A percentile compares a stretch with the other conserved stretches of the same genome.
Conservation (phyloP, 148 eudicot species). For the Vaccinium vitisidaea region DNA sequence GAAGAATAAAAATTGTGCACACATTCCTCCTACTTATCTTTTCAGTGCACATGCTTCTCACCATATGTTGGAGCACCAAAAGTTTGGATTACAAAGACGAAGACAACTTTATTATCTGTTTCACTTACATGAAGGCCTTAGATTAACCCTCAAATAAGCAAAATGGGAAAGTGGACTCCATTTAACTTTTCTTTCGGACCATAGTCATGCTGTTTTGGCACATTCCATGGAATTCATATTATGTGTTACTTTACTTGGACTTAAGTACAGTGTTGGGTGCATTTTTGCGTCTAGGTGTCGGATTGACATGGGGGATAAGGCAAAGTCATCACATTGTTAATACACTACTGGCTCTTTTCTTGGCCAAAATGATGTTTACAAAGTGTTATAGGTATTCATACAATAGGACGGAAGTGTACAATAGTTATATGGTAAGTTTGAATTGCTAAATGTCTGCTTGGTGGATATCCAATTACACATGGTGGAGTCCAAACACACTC, state of each 20-base stretch:
- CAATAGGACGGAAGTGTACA: background rate
- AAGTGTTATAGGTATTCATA: background rate
- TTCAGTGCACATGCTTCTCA: background rate
- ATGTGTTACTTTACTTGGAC: background rate
- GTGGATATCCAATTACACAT: background rate
- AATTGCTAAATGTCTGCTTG: background rate
- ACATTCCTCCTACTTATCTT: background rate
- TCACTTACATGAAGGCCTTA: background rate
- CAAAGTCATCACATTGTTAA: background rate
- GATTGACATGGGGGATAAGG: background rate
- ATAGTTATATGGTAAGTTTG: background rate
- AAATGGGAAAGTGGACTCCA: background rate
- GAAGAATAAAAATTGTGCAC: background rate
- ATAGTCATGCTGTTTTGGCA: background rate
- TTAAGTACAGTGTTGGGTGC: background rate
- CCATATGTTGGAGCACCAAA: background rate
- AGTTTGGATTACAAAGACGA: background rate
- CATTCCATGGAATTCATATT: background rate
- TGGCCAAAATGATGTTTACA: background rate
- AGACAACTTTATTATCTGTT: background rate
- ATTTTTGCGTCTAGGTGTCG: background rate
- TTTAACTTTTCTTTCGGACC: background rate
- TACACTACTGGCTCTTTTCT: background rate
- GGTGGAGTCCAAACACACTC: background rate
- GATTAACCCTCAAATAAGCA: background rate